Base-by-base conservation (phyloP, 2,329 filamentous ascomycete species). In the Paraphoma sp. region DNA sequence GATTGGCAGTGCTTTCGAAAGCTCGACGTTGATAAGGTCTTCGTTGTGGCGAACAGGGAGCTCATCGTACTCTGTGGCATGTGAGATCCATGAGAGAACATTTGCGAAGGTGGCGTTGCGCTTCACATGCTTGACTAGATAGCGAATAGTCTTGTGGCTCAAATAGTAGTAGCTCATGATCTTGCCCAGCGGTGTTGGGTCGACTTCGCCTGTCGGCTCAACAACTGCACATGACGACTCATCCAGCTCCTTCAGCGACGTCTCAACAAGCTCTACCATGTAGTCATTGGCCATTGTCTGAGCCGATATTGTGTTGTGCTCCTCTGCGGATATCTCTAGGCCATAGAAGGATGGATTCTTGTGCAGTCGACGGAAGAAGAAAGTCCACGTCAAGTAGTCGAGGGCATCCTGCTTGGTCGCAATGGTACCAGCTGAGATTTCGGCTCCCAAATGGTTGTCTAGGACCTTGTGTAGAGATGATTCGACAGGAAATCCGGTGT, bases 161-260 rank as follows among this genome's bases (percentile, higher is more conserved):
- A 83, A 88, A 73, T 99, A 99, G 83, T 99, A 99, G 83, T 98
- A 99, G 76, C 91, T 96, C 92, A 98, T 97, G 72, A 99, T 98
- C 81, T 97, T 97, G 69, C 95, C 95, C 6, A 98, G 84, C 0
- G 94, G 89, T 0, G 95, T 98, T 0, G 94, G 83, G 66, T 97
- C 91, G 29, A 99, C 88, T 65, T 97, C 90, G 43, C 94, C 94
- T 63, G 95, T 97, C 44, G 89, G 88, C 69, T 92, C 90, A 3
- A 96, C 84, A 16, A 89, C 84, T 14, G 97, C 87, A 79, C 95
- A 99, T 51, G 89, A 89, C 1, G 93, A 98, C 60, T 90, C 85
- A 0, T 89, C 89, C 4, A 99, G 85, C 71, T 96, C 93, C 23
- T 82, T 81, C 8, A 99, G 84, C 0, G 94, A 96, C 56, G 89